Conservation (phyloP, 768 basidiomycete species). For the Mycena metata region DNA sequence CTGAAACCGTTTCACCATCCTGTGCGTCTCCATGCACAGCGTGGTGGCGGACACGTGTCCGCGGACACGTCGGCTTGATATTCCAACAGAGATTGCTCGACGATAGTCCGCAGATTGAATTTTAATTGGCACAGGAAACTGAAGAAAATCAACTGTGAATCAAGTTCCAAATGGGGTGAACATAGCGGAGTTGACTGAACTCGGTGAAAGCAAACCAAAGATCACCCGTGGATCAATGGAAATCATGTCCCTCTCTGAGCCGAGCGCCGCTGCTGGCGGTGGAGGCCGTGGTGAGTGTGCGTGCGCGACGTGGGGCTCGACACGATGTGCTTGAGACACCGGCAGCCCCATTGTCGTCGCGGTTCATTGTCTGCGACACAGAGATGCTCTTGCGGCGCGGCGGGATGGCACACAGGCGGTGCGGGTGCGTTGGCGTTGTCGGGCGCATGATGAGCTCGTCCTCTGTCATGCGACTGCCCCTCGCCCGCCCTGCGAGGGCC, state of each 20-base stretch:
- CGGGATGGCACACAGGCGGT: not conserved
- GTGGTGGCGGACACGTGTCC: too few relatives aligned
- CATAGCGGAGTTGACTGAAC: too few relatives aligned
- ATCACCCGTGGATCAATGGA: too few relatives aligned
- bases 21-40: too few relatives aligned
- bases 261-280: conserved; percentile 46
- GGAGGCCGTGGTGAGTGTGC: conserved; percentile 65
- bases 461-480: conserved; percentile 31
- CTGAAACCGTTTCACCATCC: too few relatives aligned
- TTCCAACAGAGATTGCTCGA: too few relatives aligned
- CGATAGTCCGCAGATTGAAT: too few relatives aligned
- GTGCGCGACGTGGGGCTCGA: conserved; percentile 10
- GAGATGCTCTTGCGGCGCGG: conserved; percentile 81
- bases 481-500: conserved; percentile 8
- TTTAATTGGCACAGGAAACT: too few relatives aligned
- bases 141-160: too few relatives aligned
- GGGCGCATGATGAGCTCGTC: conserved; percentile 29
- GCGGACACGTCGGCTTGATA: too few relatives aligned
- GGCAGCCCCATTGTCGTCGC: conserved; percentile 35
- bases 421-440: not conserved
- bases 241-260: conserved; percentile 73
- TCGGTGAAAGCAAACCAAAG: too few relatives aligned
- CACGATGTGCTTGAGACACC: conserved; percentile 32
- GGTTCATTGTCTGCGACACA: conserved; percentile 52
- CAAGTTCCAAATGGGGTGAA: too few relatives aligned